Percentiles rank a stretch among this genome's conserved stretches.
phyloP scores from a whole-genome alignment of 2,329 filamentous ascomycete genomes.

The Ceratocystis albifundus region DNA sequence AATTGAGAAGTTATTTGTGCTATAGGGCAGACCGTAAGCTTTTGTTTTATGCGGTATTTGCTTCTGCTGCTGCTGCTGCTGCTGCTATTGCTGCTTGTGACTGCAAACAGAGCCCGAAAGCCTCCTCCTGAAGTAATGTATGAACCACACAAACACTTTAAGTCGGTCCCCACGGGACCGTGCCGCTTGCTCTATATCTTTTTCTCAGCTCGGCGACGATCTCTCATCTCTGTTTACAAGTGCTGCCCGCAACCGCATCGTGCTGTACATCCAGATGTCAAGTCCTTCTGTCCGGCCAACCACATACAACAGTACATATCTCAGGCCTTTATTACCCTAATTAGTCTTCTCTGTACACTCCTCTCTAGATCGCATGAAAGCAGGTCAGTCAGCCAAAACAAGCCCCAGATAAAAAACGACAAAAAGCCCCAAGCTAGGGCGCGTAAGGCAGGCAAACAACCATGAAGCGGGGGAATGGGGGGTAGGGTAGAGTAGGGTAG shows the following conservation, averaged over 20 bases:
- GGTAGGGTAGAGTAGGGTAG: too few species aligned
- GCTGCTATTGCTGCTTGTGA: not conserved
- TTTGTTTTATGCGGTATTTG: not conserved
- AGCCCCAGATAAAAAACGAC: not conserved
- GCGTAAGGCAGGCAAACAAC: not conserved
- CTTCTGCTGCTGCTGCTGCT: not conserved
- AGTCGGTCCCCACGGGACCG: too few species aligned
- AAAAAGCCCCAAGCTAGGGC: not conserved
- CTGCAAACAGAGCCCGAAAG: not conserved
- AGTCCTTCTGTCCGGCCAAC: not conserved
- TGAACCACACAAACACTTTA: too few species aligned
- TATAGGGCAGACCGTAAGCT: too few species aligned
- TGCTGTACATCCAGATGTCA: not conserved
- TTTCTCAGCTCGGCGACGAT: not conserved
- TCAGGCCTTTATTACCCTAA: not conserved
- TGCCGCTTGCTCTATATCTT: not conserved
- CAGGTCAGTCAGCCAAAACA: not conserved
- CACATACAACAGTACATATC: not conserved
- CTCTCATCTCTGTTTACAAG: not conserved
- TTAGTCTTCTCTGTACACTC: not conserved
- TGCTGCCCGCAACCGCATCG: not conserved
- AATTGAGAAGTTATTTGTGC: not conserved
- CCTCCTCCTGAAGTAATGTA: too few species aligned
- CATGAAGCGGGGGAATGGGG: not conserved
- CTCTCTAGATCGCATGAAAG: not conserved